phyloP scores from a whole-genome alignment of 805 yeast species.

The Hanseniaspora guilliermondii region DNA sequence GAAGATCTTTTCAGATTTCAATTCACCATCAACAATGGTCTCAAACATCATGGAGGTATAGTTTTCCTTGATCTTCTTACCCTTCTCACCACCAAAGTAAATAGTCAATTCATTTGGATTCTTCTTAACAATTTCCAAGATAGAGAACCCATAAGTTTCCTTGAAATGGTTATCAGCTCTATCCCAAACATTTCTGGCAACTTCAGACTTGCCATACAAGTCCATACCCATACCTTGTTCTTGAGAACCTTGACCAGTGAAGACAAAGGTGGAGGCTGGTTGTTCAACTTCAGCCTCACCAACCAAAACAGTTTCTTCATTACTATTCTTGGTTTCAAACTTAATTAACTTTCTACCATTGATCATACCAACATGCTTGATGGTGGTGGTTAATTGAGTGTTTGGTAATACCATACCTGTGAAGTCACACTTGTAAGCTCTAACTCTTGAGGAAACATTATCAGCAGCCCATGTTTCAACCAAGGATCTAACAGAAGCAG shows the following conservation, averaged over 20 bases:
- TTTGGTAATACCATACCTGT: constrained; percentile 97
- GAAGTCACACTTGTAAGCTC: constrained; percentile 82
- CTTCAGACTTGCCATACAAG: constrained; percentile 75
- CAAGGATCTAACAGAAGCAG: constrained; percentile 86
- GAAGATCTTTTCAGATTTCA: constrained; percentile 88
- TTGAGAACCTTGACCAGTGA: constrained; percentile 99
- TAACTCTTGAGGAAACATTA: constrained; percentile 87
- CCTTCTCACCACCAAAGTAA: constrained; percentile 96
- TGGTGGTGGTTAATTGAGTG: constrained; percentile 69
- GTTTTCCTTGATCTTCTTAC: constrained; percentile 87
- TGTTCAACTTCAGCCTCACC: constrained; percentile 99
- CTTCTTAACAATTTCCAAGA: constrained; percentile 84
- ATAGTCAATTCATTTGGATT: constrained; percentile 92
- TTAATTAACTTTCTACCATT: constrained; percentile 95
- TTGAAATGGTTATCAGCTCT: constrained; percentile 90
- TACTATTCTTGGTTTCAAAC: constrained; percentile 76
- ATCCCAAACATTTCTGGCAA: constrained; percentile 95
- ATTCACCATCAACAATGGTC: constrained; percentile 72
- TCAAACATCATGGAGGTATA: constrained; percentile 96
- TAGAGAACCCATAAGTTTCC: constrained; percentile 91
- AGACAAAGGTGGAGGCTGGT: constrained; percentile 90
- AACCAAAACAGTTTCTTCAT: constrained; percentile 65
- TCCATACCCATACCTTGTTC: constrained; percentile 99
- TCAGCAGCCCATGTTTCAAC: constrained; percentile 99
- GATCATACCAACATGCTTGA: constrained; percentile 97